A percentile compares a stretch with the other conserved stretches of the same genome.
Evolutionary conservation across 148 eudicot species (phyloP).

Genomic region (Chenopodium suecicum): DNA sequence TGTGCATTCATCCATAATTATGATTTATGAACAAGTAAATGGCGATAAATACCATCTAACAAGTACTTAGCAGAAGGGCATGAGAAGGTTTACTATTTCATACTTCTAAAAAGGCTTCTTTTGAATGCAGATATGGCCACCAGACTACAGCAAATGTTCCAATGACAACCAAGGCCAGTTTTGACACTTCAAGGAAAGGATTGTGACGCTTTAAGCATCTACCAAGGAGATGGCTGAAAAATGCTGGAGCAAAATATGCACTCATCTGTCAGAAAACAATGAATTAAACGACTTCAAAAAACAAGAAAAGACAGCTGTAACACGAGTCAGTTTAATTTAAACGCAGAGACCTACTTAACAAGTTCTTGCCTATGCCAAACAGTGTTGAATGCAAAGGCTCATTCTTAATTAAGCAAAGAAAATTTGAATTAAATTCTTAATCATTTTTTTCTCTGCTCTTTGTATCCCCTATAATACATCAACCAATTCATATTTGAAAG

Average conservation of each 20-base stretch:
- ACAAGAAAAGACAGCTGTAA: not conserved
- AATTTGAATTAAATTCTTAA: too few relatives aligned
- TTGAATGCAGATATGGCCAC: slow-evolving; percentile 87
- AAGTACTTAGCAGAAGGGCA: not conserved
- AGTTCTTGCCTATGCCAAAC: not conserved
- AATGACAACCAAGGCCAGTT: slow-evolving; percentile 68
- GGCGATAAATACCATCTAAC: not conserved
- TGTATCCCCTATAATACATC: not conserved
- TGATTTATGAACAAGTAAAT: not conserved
- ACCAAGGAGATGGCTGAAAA: slow-evolving; percentile 83
- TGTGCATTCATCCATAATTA: not conserved
- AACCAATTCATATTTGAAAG: not conserved
- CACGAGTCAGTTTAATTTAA: not conserved
- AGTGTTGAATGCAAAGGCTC: too few relatives aligned
- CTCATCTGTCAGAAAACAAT: slow-evolving; percentile 71
- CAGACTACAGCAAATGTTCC: slow-evolving; percentile 79
- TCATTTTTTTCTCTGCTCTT: not conserved
- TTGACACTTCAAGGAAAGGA: slow-evolving; percentile 68
- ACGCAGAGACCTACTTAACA: not conserved
- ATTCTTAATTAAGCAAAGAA: too few relatives aligned
- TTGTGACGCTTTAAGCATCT: slow-evolving; percentile 70
- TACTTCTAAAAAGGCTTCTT: slow-evolving; percentile 67
- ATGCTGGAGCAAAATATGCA: slow-evolving; percentile 94
- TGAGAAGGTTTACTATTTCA: slow-evolving; percentile 17
- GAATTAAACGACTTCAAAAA: not conserved